phyloP scores from a whole-genome alignment of 139 green algal genomes.

The Chloropicon primus region DNA sequence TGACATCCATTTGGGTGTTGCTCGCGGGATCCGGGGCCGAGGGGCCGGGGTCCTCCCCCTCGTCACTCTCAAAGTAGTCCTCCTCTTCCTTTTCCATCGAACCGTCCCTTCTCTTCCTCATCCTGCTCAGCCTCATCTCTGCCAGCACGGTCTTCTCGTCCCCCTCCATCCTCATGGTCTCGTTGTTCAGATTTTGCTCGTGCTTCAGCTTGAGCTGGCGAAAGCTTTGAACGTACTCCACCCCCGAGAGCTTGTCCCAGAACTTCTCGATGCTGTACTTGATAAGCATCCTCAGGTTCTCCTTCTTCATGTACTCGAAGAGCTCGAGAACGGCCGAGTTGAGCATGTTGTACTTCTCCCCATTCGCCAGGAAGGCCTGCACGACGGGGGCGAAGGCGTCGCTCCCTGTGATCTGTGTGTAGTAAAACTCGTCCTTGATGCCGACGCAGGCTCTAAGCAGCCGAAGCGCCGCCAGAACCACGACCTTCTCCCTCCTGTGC shows the following conservation, averaged over 20 bases:
- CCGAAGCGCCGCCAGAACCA: slow-evolving; percentile 73
- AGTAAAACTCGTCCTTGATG: slow-evolving; percentile 76
- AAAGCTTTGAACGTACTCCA: slow-evolving; percentile 80
- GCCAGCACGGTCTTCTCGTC: not conserved
- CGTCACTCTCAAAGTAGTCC: slow-evolving; percentile 45
- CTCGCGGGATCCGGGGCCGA: too few species aligned
- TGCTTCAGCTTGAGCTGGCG: slow-evolving; percentile 51
- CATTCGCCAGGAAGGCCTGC: slow-evolving; percentile 65
- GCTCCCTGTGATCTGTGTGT: slow-evolving; percentile 58
- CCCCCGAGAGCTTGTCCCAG: slow-evolving; percentile 19
- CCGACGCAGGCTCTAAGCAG: slow-evolving; percentile 81
- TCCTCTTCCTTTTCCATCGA: slow-evolving; percentile 55
- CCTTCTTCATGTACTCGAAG: slow-evolving; percentile 59
- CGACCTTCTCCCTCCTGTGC: slow-evolving; percentile 57
- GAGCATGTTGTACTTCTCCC: slow-evolving; percentile 72
- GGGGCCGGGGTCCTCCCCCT: slow-evolving; percentile 12
- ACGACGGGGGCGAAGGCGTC: slow-evolving; percentile 73
- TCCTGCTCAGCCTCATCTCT: not conserved
- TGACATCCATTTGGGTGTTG: too few species aligned
- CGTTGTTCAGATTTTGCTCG: slow-evolving; percentile 39
- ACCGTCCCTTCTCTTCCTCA: slow-evolving; percentile 8
- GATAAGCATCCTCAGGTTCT: slow-evolving; percentile 66
- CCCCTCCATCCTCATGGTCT: not conserved
- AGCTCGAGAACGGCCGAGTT: slow-evolving; percentile 64
- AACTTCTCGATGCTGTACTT: slow-evolving; percentile 51